Evolutionary conservation across 331 rosid genomes (phyloP), one percentile per base, ranked within the genome.

Genomic region (Erythrophleum ivorense): DNA sequence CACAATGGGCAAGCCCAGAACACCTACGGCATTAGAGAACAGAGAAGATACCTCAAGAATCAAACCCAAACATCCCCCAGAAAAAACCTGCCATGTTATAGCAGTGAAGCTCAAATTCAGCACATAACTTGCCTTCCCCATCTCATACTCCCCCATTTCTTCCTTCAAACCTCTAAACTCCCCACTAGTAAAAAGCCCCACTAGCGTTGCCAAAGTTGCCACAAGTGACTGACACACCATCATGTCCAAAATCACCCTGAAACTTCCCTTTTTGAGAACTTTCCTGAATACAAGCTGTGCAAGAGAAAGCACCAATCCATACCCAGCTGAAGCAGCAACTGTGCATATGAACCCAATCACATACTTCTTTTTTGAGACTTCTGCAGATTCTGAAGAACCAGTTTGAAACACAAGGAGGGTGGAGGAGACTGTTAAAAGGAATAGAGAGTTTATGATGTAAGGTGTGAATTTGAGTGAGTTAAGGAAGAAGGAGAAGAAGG

Each of bases 391-490:
- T 52, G 52, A 62, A 31, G 92, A 57, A 14, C 48, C 69, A 18
- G 87, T 64, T 70, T 88, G 87, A 50, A 90, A 75, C 53, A 77
- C 83, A 7, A 88, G 88, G 79, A 88, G 90, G 36, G 74, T 77
- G 19, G 90, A 83, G 73, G 94, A 83, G 53, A 90, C 82, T 52
- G 88, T 85, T 43, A 90, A 84, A 70, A 90, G 69, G 48, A 88
- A 85, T 4, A 85, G 87, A 64, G 94, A 85, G 62, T 90, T 88
- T 43, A 86, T 79, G 63, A 86, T 81, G 36, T 50, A 74, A 40
- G 91, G 84, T 55, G 91, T 90, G 88, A 90, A 83, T 80, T 88
- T 86, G 24, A 83, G 91, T 0, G 87, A 79, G 46, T 88, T 88
- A 16, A 88, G 87, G 80, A 90, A 75, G 84, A 45, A 88, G 43